These are phyloP conservation scores for Wickerhamiella kazuoi DNA, from an alignment of 805 yeast genomes.

Conservation along the genomic window DNA sequence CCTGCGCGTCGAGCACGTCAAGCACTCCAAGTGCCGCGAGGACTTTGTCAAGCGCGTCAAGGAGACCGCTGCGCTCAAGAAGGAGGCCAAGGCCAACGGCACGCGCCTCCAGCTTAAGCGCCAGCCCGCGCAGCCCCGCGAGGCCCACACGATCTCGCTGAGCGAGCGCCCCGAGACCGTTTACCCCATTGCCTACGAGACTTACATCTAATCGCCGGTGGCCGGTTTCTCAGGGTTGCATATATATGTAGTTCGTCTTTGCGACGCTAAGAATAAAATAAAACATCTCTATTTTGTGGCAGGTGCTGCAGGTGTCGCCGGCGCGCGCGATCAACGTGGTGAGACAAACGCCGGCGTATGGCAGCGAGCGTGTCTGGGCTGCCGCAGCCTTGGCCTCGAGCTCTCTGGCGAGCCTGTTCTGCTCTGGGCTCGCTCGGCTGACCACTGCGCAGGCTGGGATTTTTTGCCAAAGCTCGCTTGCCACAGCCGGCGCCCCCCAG, in stretches of 20 bases:
- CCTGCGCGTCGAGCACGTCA: slow-evolving; percentile 96
- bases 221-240: not conserved
- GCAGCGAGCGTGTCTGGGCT: no score
- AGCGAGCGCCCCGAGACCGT: slow-evolving; percentile 82
- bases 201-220: slow-evolving; percentile 68
- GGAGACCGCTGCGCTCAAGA: slow-evolving; percentile 82
- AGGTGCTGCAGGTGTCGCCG: no score
- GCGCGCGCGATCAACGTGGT: no score
- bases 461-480: no score
- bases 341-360: no score
- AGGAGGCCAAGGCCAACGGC: slow-evolving; percentile 91
- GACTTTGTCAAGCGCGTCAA: slow-evolving; percentile 98
- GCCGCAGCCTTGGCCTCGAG: no score
- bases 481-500: no score
- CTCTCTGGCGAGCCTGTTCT: no score
- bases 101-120: slow-evolving; percentile 84
- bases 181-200: slow-evolving; percentile 99
- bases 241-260: not conserved
- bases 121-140: slow-evolving; percentile 98
- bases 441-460: no score
- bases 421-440: no score
- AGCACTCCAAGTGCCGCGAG: slow-evolving; percentile 99
- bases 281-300: no score
- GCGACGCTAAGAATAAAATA: no score
- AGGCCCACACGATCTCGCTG: slow-evolving; percentile 67